phyloP scores from a whole-genome alignment of 106 monocot species.

The Cymbidium sinense region DNA sequence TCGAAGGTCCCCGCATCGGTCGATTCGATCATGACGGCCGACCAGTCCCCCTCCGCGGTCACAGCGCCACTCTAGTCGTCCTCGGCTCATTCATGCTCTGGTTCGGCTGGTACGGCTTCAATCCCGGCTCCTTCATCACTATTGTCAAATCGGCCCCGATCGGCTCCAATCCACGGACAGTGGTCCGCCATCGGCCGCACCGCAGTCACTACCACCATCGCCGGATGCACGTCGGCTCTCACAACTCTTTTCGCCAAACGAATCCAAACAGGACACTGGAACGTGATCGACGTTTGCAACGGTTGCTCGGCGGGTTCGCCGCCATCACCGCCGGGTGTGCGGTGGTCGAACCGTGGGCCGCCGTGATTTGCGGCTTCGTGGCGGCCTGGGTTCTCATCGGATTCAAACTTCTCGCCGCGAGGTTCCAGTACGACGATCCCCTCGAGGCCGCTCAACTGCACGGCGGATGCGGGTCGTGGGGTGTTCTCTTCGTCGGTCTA shows the following conservation, averaged over 20 bases:
- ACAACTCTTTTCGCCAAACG: slow-evolving; percentile 21
- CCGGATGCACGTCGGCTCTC: slow-evolving; percentile 17
- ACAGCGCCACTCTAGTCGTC: slow-evolving; percentile 18
- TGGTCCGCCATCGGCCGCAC: slow-evolving; percentile 20
- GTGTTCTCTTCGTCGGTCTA: slow-evolving; percentile 14
- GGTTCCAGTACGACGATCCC: slow-evolving; percentile 18
- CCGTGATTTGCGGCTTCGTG: slow-evolving; percentile 20
- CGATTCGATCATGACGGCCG: slow-evolving; percentile 18
- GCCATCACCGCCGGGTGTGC: slow-evolving; percentile 24
- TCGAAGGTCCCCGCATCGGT: slow-evolving; percentile 34
- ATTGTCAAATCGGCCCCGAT: slow-evolving; percentile 11
- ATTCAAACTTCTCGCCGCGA: slow-evolving; percentile 15
- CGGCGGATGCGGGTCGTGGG: slow-evolving; percentile 22
- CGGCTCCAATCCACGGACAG: slow-evolving; percentile 8
- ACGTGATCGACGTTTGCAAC: slow-evolving; percentile 21
- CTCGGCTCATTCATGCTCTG: slow-evolving; percentile 19
- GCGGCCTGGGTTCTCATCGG: slow-evolving; percentile 19
- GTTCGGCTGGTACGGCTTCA: slow-evolving; percentile 31
- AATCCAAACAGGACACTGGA: slow-evolving; percentile 13
- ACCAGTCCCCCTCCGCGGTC: slow-evolving; percentile 9
- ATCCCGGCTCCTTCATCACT: slow-evolving; percentile 14
- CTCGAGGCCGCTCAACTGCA: slow-evolving; percentile 28
- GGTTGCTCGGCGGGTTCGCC: slow-evolving; percentile 21
- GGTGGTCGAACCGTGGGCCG: slow-evolving; percentile 18
- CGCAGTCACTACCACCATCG: slow-evolving; percentile 23